Evolutionary conservation across 768 basidiomycete genomes (phyloP).

Genomic region (Megacollybia marginata): DNA sequence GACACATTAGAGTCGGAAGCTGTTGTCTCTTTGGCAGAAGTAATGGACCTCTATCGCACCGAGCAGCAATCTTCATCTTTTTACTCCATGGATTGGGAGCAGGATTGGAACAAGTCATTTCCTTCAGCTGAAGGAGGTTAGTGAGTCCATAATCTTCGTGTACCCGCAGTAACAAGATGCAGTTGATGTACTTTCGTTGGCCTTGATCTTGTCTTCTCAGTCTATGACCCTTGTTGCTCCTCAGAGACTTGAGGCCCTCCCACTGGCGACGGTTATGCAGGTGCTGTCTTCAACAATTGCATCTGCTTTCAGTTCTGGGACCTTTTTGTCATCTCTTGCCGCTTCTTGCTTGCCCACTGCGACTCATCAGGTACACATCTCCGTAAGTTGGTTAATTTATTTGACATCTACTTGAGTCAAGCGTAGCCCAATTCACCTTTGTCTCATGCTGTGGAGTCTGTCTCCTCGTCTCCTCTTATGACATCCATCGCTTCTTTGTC

Average conservation of each 20-base stretch:
- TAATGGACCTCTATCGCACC: conserved; percentile 51
- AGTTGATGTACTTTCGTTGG: conserved; percentile 19
- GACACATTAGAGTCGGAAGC: conserved; percentile 54
- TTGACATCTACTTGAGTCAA: conserved; percentile 8
- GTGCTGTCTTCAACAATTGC: conserved; percentile 39
- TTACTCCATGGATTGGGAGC: conserved; percentile 44
- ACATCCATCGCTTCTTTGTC: conserved; percentile 22
- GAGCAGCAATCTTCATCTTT: conserved; percentile 17
- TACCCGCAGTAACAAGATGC: conserved; percentile 5
- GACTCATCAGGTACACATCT: conserved; percentile 22
- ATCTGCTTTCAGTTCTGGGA: conserved; percentile 48
- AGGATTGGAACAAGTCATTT: conserved; percentile 26
- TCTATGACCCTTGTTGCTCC: conserved; percentile 48
- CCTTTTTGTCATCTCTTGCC: conserved; percentile 39
- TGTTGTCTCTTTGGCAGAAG: conserved; percentile 65
- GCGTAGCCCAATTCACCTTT: conserved; percentile 25
- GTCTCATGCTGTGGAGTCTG: conserved; percentile 21
- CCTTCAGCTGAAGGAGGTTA: conserved; percentile 8
- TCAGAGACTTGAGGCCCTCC: conserved; percentile 52
- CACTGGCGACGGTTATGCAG: conserved; percentile 35
- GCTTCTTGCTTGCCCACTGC: conserved; percentile 18
- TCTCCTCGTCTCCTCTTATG: conserved; percentile 29
- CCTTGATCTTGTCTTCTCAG: conserved; percentile 54
- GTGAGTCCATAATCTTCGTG: neutral
- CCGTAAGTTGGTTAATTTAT: conserved; percentile 20